Conservation (phyloP, 257 asterid species). For the Leptodermis oblonga region DNA sequence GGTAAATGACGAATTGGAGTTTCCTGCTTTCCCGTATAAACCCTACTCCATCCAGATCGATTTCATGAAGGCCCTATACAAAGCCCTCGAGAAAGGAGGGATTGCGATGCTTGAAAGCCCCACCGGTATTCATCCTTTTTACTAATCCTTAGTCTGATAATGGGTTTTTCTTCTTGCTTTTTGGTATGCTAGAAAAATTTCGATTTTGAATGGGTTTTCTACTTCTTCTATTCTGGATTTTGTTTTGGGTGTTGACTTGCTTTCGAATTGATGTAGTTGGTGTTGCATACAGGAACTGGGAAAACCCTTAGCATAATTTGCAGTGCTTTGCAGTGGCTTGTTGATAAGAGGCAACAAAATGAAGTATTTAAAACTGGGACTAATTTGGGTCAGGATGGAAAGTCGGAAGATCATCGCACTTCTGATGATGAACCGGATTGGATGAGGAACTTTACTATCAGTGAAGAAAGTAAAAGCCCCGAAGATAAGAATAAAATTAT, state of each 20-base stretch:
- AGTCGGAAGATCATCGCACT: conserved; percentile 29
- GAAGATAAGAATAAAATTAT: conserved; percentile 29
- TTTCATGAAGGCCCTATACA: conserved; percentile 82
- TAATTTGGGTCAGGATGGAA: conserved; percentile 23
- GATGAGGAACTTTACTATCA: conserved; percentile 65
- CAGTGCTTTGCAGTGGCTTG: conserved; percentile 96
- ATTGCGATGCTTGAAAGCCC: conserved; percentile 98
- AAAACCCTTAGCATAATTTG: conserved; percentile 94
- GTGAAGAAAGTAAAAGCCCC: conserved; percentile 33
- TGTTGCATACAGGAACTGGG: conserved; percentile 69
- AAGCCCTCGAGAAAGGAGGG: conserved; percentile 85
- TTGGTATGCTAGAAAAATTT: not conserved
- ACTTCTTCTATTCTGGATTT: not conserved
- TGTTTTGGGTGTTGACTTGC: not conserved
- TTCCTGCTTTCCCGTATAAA: conserved; percentile 75
- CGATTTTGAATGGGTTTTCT: not conserved
- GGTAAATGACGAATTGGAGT: conserved; percentile 26
- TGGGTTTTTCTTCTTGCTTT: not conserved
- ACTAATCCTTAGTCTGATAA: not conserved
- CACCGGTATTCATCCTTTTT: conserved; percentile 45
- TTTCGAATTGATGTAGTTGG: conserved; percentile 5
- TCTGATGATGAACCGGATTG: conserved; percentile 85
- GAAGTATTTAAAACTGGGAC: conserved; percentile 1
- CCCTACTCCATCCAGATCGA: conserved; percentile 87
- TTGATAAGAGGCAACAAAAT: conserved; percentile 48